Evolutionary conservation across 208 protist species (phyloP).

Genomic region (Acanthamoeba triangularis): DNA sequence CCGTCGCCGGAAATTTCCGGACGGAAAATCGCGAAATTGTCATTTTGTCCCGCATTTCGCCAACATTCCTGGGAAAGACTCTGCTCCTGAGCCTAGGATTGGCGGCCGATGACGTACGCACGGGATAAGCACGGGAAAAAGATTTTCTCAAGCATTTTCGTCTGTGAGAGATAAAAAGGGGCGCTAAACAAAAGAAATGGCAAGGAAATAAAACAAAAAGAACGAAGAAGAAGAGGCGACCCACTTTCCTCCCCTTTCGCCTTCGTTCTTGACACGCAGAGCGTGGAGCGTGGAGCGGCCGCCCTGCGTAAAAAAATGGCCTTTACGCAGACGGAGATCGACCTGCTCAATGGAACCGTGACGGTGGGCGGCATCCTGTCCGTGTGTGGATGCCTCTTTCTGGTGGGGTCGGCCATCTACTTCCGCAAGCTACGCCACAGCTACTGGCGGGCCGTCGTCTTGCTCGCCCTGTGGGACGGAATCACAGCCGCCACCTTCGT

Average conservation of each 20-base stretch:
- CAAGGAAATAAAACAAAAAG: too few species aligned
- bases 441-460: slow-evolving; percentile 4
- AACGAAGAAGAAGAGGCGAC: too few species aligned
- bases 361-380: neutral
- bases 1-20: neutral
- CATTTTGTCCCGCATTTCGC: neutral
- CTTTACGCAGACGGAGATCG: neutral
- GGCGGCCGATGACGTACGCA: too few species aligned
- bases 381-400: neutral
- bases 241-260: too few species aligned
- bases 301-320: too few species aligned
- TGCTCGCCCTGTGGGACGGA: slow-evolving; percentile 14
- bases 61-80: neutral
- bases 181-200: too few species aligned
- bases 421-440: slow-evolving; percentile 22
- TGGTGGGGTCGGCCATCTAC: neutral
- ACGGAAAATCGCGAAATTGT: neutral
- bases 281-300: too few species aligned
- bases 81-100: neutral
- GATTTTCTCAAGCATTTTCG: too few species aligned
- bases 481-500: neutral
- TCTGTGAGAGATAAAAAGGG: too few species aligned
- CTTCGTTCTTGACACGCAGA: too few species aligned
- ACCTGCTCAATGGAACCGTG: neutral
- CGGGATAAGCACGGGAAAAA: too few species aligned